Percentiles rank a stretch among this genome's conserved stretches.
phyloP scores from a whole-genome alignment of 1,284 basidiomycete species.

The Fomitiporia mediterranea region DNA sequence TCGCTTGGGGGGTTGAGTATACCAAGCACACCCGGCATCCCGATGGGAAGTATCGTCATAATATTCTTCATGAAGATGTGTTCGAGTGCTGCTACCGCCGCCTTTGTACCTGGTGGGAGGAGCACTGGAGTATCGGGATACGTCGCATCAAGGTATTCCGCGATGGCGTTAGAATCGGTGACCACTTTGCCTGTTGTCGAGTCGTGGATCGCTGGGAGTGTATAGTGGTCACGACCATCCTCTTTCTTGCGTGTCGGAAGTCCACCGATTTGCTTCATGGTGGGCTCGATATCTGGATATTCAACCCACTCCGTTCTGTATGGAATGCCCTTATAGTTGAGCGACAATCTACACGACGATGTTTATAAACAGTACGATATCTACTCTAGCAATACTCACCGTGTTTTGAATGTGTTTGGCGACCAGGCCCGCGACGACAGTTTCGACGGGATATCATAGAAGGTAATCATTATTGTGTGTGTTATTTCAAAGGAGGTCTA shows the following conservation, averaged over 20 bases:
- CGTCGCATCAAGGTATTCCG: conserved; percentile 22
- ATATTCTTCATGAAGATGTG: neutral
- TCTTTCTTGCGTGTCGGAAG: conserved; percentile 15
- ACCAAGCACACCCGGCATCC: neutral
- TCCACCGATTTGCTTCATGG: conserved; percentile 20
- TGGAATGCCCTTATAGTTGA: conserved; percentile 20
- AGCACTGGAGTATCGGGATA: conserved; percentile 19
- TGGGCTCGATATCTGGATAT: conserved; percentile 23
- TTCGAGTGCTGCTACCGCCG: conserved; percentile 1
- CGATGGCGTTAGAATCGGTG: conserved; percentile 22
- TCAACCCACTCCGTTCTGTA: conserved; percentile 23
- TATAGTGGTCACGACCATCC: conserved; percentile 16
- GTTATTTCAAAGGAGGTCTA: too few relatives aligned
- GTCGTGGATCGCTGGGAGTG: conserved; percentile 21
- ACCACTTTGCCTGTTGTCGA: conserved; percentile 16
- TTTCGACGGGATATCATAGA: conserved; percentile 19
- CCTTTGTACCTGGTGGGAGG: conserved; percentile 8
- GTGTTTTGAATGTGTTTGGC: conserved; percentile 22
- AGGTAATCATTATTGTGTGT: conserved; percentile 15
- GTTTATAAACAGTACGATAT: too few relatives aligned
- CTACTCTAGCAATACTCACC: too few relatives aligned
- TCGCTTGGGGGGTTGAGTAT: conserved; percentile 29
- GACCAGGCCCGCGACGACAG: conserved; percentile 20
- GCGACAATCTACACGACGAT: neutral
- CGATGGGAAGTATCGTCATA: neutral